Base-by-base conservation (phyloP, 2,329 filamentous ascomycete genomes). In the Colletotrichum zoysiae region DNA sequence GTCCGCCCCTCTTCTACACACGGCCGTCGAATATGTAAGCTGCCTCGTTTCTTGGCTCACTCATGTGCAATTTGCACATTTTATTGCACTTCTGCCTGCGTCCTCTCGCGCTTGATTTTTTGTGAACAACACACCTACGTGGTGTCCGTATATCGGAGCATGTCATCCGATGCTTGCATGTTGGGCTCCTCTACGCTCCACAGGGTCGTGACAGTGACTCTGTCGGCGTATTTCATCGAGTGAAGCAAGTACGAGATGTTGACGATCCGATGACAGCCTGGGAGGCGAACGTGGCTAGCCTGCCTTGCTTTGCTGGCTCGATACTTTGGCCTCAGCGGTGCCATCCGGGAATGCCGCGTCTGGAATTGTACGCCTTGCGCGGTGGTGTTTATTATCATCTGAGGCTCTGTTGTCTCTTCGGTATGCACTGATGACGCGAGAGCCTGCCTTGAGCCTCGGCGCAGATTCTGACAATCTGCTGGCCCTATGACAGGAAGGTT, bases 31-130 rank as follows among this genome's bases (percentile, higher is more conserved):
- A 23, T 53, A 40, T 30, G 20, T 56, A 20, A 26, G 62, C 44
- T 62, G 56, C 57, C 64, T 67, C 33, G 57, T 61, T 59, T 16
- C 33, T 30, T 30, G 16, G 64, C 53, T 38, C 14, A 38, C 33
- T 12, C 23, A 6, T 12, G 11, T 26, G 33, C 33, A 40, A 18
- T 35, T 33, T 14, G 23, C 33, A 40, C 7, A 20, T 30, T 42
- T 7, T 23, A 40, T 7, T 50, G 11, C 30, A 42, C 44, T 42
- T 65, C 26, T 46, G 44, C 44, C 42, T 30, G 30, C 23, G 18
- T 18, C 20, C 16, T 18, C 33, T 20, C 1, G 18, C 14, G 9
- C 30, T 33, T 26, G 26, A 3, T 12, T 18, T 7, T 12, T 44
- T 23, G 42, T 18, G 8, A n/a, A 3, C 18, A 11, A 6, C 33